A percentile compares a stretch with the other conserved stretches of the same genome.
These are phyloP conservation scores for Parietaria judaica DNA, from an alignment of 306 rosid species.

Conservation along the genomic window DNA sequence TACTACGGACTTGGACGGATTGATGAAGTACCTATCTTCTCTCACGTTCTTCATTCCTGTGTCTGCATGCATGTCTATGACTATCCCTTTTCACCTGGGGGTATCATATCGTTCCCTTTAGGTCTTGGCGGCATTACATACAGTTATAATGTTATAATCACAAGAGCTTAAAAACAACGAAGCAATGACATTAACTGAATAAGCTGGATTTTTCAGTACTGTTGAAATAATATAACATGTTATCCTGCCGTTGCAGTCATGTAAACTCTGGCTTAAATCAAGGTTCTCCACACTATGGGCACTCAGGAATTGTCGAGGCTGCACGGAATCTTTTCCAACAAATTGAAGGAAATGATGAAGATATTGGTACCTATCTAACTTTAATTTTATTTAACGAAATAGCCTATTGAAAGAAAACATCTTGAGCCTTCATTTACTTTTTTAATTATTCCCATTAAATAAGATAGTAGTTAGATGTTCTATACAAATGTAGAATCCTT, in stretches of 20 bases:
- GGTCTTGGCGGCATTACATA: too few relatives aligned
- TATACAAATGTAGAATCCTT: neutral
- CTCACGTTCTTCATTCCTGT: constrained; percentile 7
- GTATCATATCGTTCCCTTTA: neutral
- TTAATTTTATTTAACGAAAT: neutral
- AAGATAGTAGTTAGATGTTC: neutral
- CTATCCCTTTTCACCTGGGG: too few relatives aligned
- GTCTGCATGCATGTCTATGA: neutral
- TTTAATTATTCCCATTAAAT: neutral
- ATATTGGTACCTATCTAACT: constrained; percentile 36
- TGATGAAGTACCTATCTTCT: constrained; percentile 53
- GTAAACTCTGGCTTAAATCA: constrained; percentile 33
- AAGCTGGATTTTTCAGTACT: neutral
- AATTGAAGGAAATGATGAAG: constrained; percentile 57
- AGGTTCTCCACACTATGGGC: constrained; percentile 66
- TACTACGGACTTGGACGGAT: constrained; percentile 67
- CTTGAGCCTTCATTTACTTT: neutral
- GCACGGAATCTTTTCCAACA: constrained; percentile 72
- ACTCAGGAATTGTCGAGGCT: constrained; percentile 81
- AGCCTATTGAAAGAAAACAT: neutral
- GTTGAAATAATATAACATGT: constrained; percentile 11
- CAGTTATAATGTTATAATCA: too few relatives aligned
- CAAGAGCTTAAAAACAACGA: too few relatives aligned
- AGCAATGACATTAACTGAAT: neutral
- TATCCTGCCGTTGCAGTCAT: constrained; percentile 40